Evolutionary conservation across 106 monocot species (phyloP).

Genomic region (Agapanthus africanus): DNA sequence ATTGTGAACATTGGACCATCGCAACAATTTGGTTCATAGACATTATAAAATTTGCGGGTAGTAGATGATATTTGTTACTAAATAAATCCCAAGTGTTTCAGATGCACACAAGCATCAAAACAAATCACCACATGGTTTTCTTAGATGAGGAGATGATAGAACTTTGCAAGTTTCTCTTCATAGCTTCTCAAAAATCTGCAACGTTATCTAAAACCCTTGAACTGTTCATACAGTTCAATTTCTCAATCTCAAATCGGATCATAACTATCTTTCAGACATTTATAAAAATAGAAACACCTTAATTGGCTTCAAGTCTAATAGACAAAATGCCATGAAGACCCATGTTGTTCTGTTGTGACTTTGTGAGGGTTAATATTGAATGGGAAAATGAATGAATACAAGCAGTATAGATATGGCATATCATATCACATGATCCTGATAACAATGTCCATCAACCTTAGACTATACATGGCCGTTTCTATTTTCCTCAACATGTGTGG

Average conservation of each 20-base stretch:
- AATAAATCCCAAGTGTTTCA: no score
- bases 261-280: background rate
- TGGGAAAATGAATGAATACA: background rate
- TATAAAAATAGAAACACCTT: no score
- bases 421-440: slow-evolving; percentile 8
- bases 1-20: no score
- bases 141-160: no score
- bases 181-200: background rate
- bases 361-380: background rate
- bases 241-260: no score
- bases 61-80: no score
- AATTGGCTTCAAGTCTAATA: background rate
- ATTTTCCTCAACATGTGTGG: background rate
- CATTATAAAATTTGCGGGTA: no score
- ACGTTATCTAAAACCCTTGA: background rate
- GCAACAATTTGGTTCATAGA: no score
- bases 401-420: slow-evolving; percentile 1
- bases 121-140: no score
- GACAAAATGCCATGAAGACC: background rate
- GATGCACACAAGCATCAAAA: no score
- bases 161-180: background rate
- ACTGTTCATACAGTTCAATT: background rate
- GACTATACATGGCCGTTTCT: background rate
- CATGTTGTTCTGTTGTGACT: background rate
- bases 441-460: background rate